phyloP scores from a whole-genome alignment of 1,284 basidiomycete species.

The Schizophyllum commune region DNA sequence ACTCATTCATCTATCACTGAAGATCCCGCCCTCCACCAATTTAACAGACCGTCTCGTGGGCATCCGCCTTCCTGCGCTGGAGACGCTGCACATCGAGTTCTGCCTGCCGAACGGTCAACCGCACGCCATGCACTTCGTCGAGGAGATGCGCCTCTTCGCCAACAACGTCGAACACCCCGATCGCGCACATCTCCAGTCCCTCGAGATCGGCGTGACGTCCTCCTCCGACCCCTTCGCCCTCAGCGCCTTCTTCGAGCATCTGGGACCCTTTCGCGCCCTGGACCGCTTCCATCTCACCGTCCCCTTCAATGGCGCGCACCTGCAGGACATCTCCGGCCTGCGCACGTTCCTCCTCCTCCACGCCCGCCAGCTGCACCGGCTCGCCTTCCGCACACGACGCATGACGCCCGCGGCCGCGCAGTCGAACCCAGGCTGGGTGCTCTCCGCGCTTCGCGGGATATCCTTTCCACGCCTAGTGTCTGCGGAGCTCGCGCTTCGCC shows the following conservation, averaged over 20 bases:
- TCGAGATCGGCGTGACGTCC: not conserved
- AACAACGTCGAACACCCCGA: not conserved
- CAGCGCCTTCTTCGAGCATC: not conserved
- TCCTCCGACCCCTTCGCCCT: not conserved
- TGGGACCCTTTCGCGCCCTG: constrained; percentile 25
- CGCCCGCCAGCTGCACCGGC: not conserved
- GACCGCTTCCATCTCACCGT: constrained; percentile 54
- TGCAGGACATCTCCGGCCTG: not conserved
- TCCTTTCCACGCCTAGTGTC: not conserved
- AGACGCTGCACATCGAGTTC: not conserved
- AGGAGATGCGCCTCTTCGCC: not conserved
- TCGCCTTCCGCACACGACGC: not conserved
- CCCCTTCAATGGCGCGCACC: constrained; percentile 35
- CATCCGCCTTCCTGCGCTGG: not conserved
- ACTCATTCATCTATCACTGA: not conserved
- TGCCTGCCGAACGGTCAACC: not conserved
- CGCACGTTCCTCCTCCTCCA: not conserved
- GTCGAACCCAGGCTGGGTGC: not conserved
- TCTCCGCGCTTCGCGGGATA: not conserved
- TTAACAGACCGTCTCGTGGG: not conserved
- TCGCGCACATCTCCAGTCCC: not conserved
- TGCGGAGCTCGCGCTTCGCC: not conserved
- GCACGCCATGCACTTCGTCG: not conserved
- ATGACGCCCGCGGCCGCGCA: not conserved
- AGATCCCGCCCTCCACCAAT: not conserved